Evolutionary conservation across 139 green algal genomes (phyloP), one percentile per base, ranked within the genome.

Genomic region (Zygnema circumcarinatum): DNA sequence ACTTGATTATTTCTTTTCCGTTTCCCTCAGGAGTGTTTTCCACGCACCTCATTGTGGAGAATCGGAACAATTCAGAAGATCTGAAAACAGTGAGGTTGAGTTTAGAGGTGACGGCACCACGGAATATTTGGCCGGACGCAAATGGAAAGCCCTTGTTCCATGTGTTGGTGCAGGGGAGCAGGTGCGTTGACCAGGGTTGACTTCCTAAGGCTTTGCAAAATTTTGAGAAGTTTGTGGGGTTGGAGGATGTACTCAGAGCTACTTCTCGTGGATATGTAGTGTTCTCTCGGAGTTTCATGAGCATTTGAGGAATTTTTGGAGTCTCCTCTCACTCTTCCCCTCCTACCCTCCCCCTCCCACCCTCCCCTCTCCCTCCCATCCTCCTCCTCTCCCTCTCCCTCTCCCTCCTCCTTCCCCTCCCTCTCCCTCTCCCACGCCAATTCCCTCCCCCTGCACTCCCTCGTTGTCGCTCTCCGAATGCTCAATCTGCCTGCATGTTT

Each of bases 11-110:
- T n/a, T n/a, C n/a, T n/a, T n/a, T n/a, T n/a, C n/a, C n/a, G n/a
- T n/a, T n/a, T n/a, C n/a, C n/a, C n/a, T 7, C 69, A 78, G 69
- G 69, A 11, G 69, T 78, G 16, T 78, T 78, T 11, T 78, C 38
- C 11, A 78, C 69, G 7, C 69, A 78, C 69, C 7, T 78, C 16
- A 78, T 78, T 11, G 69, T 78, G 3, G 69, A 78, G 16, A 78
- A 78, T 11, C 11, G 3, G 7, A 11, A 78, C 3, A 78, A 78
- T 78, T 11, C 69, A 25, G 69, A 78, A 78, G 69, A 78, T 11
- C 11, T 78, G 69, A 78, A 78, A 78, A 78, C 69, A 25, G 16
- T 78, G 3, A 3, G 69, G 16, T 11, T 78, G 16, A 56, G 38
- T 78, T 41, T 78, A 11, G 69, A 78, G 69, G 69, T 78, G 36